Percentiles rank a stretch among this genome's conserved stretches.
Conservation (phyloP, 192 early-diverging fungal species). For the Podila horticola region DNA sequence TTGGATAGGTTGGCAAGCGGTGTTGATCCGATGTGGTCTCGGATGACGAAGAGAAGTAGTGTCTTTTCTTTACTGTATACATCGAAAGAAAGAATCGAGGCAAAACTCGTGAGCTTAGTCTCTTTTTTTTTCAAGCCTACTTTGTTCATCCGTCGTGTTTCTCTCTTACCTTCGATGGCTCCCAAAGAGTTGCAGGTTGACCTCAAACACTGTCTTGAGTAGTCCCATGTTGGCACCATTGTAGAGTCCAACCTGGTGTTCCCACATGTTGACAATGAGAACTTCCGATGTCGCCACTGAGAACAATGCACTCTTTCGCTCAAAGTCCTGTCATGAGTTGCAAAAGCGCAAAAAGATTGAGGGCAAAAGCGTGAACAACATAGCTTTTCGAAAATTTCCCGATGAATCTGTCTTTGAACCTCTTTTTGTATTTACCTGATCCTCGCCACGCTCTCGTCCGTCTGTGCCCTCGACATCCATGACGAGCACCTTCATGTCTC, state of each 20-base stretch:
- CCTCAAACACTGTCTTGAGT: slow-evolving; percentile 98
- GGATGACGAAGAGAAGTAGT: slow-evolving; percentile 93
- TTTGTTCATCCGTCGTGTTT: neutral
- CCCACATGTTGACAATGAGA: slow-evolving; percentile 98
- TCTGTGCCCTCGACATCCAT: slow-evolving; percentile 99
- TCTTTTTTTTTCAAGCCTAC: too few relatives aligned
- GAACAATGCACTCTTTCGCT: slow-evolving; percentile 98
- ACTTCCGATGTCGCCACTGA: slow-evolving; percentile 95
- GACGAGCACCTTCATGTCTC: slow-evolving; percentile 82
- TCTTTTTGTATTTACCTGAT: slow-evolving; percentile 63
- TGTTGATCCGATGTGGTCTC: slow-evolving; percentile 93
- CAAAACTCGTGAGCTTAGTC: too few relatives aligned
- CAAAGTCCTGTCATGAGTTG: slow-evolving; percentile 81
- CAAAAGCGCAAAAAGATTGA: neutral
- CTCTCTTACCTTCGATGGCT: slow-evolving; percentile 70
- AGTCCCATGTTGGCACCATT: slow-evolving; percentile 99
- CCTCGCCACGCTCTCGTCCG: slow-evolving; percentile 97
- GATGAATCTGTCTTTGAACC: neutral
- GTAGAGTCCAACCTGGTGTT: slow-evolving; percentile 98
- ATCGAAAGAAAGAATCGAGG: neutral
- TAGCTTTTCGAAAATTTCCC: neutral
- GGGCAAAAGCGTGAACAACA: too few relatives aligned
- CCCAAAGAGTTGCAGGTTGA: slow-evolving; percentile 97
- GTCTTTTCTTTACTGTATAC: slow-evolving; percentile 82
- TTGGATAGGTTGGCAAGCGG: slow-evolving; percentile 82